Evolutionary conservation across 2,329 filamentous ascomycete genomes (phyloP), one percentile per base, ranked within the genome.

Genomic region (Celoporthe dispersa): DNA sequence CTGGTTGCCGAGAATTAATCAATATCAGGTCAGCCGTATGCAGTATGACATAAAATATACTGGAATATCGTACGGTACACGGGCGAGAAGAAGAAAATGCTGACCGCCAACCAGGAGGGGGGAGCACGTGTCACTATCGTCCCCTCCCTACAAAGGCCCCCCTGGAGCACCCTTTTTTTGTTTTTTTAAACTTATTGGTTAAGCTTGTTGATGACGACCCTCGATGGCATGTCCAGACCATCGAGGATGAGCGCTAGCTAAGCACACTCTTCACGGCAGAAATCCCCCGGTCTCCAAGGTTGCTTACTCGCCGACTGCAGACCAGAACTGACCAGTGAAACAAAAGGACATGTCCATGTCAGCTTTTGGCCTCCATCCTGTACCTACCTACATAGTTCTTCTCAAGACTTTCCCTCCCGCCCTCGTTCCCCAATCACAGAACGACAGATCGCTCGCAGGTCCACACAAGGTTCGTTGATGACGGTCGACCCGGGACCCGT

Each of bases 261-360:
- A n/a, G n/a, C n/a, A 31, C 44, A 25, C 2, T 48, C 44, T 48
- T n/a, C 44, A 48, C 7, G n/a, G 16, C 41, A 44, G 41, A 48
- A 48, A 48, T n/a, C 44, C 44, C 7, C 22, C 6, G 44, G 44
- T 48, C 44, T 48, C 63, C 28, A 51, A 22, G 25, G 60, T 44
- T 63, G 37, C 44, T 48, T 53, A 51, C 44, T 64, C 63, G 41
- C 33, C 63, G 16, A 55, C 44, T 33, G 16, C 28, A 44, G 31
- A 28, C 25, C 63, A 14, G 28, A n/a, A 2, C 8, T 25, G 31
- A 41, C 25, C 63, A 14, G 28, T 35, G 31, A 35, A 33, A 64
- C 44, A 35, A 22, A 22, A 35, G 33, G 12, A 60, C 33, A n/a
- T 33, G 37, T 14, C 19, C 14, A 60, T 60, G 57, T 60, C 57